A percentile compares a stretch with the other conserved stretches of the same genome.
These are phyloP conservation scores for Prinsepia uniflora DNA, from an alignment of 306 rosid species.

Conservation along the genomic window DNA sequence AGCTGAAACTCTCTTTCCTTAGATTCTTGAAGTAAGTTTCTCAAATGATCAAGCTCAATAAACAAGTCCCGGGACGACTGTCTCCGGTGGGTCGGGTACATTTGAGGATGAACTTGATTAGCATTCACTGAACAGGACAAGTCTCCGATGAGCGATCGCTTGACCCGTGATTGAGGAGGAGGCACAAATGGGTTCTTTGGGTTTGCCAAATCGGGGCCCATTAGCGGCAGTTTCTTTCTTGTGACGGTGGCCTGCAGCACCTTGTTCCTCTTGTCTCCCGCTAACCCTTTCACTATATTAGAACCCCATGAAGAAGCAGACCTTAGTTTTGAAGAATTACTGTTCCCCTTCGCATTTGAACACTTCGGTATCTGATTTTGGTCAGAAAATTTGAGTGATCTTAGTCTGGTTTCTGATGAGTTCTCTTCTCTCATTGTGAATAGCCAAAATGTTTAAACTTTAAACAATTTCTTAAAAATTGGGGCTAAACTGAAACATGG, in stretches of 20 bases:
- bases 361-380: constrained; percentile 76
- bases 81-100: constrained; percentile 61
- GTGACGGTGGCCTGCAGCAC: constrained; percentile 31
- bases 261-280: constrained; percentile 69
- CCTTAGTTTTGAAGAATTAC: constrained; percentile 51
- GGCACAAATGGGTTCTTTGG: constrained; percentile 50
- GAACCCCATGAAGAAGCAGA: constrained; percentile 89
- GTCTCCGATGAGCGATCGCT: constrained; percentile 78
- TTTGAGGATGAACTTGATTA: constrained; percentile 69
- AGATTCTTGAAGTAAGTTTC: constrained; percentile 69
- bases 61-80: constrained; percentile 91
- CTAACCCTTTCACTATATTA: constrained; percentile 78
- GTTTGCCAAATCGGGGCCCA: constrained; percentile 38
- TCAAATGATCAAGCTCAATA: constrained; percentile 80
- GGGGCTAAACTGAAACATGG: constrained; percentile 1
- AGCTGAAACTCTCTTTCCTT: constrained; percentile 77
- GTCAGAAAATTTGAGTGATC: constrained; percentile 55
- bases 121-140: constrained; percentile 58
- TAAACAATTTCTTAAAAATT: neutral
- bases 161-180: constrained; percentile 61
- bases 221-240: constrained; percentile 49
- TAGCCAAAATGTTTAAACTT: neutral
- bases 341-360: constrained; percentile 42
- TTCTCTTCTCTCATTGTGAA: constrained; percentile 77
- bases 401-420: constrained; percentile 58